Evolutionary conservation across 495 filamentous ascomycete species (phyloP).

Genomic region (Tuber brumale): DNA sequence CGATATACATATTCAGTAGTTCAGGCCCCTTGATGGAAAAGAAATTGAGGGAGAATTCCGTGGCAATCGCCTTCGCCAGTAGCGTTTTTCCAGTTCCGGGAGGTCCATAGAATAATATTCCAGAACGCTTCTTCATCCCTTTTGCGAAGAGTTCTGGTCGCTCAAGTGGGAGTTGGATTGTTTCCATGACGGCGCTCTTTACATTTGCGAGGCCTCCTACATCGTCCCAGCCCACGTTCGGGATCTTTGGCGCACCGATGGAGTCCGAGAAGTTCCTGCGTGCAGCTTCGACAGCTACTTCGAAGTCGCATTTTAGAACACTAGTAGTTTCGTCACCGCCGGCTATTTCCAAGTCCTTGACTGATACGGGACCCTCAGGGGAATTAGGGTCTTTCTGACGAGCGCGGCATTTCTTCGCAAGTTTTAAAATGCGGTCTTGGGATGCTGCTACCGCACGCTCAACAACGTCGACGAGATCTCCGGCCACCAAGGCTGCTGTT

Average conservation of each 20-base stretch:
- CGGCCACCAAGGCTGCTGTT: conserved; percentile 90
- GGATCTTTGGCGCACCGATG: conserved; percentile 96
- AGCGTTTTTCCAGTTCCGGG: conserved; percentile 96
- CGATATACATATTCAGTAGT: conserved; percentile 98
- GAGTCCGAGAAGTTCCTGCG: conserved; percentile 96
- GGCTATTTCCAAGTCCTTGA: conserved; percentile 80
- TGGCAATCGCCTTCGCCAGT: conserved; percentile 94
- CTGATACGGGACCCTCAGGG: conserved; percentile 48
- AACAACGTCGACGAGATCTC: conserved; percentile 88
- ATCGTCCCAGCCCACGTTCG: conserved; percentile 93
- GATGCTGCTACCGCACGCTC: conserved; percentile 76
- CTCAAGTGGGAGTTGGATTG: conserved; percentile 88
- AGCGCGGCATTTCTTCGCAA: conserved; percentile 48
- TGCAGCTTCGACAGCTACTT: conserved; percentile 82
- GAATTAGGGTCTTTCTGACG: conserved; percentile 32
- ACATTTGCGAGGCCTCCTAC: conserved; percentile 90
- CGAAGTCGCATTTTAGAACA: conserved; percentile 81
- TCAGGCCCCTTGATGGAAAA: conserved; percentile 98
- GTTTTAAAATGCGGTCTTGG: conserved; percentile 60
- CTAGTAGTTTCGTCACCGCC: conserved; percentile 73
- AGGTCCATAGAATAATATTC: conserved; percentile 95
- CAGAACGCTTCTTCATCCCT: conserved; percentile 97
- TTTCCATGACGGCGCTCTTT: conserved; percentile 93
- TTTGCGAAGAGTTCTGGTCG: conserved; percentile 92
- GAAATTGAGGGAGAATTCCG: conserved; percentile 97